These are phyloP conservation scores for Cnidoscolus chayamansa DNA, from an alignment of 441 rosid genomes.

Conservation along the genomic window DNA sequence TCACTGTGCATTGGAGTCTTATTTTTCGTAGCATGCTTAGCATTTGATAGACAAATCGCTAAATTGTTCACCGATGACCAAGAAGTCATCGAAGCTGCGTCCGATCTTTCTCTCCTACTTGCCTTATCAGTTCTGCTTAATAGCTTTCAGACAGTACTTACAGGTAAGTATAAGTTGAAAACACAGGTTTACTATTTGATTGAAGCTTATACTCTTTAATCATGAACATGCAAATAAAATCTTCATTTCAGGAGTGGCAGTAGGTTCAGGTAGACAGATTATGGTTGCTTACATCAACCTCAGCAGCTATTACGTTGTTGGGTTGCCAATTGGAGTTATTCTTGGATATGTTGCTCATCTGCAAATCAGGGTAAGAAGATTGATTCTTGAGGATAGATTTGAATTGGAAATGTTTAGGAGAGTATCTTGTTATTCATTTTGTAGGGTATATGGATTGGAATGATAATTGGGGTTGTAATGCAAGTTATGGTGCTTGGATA, in stretches of 20 bases:
- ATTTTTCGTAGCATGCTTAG: slow-evolving; percentile 40
- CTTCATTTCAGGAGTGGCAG: slow-evolving; percentile 44
- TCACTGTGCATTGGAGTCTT: slow-evolving; percentile 45
- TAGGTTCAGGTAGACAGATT: slow-evolving; percentile 68
- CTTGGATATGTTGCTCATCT: slow-evolving; percentile 42
- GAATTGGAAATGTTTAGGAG: too few species aligned
- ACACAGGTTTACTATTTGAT: too few species aligned
- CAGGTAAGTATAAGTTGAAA: slow-evolving; percentile 34
- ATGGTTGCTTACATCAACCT: slow-evolving; percentile 52
- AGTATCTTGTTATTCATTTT: too few species aligned
- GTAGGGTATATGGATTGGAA: slow-evolving; percentile 51
- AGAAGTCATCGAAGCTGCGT: slow-evolving; percentile 23
- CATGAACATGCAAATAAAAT: too few species aligned
- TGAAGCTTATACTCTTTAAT: too few species aligned
- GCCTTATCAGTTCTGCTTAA: slow-evolving; percentile 57
- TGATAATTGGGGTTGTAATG: slow-evolving; percentile 36
- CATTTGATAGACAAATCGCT: slow-evolving; percentile 41
- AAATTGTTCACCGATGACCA: not conserved
- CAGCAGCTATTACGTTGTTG: slow-evolving; percentile 50
- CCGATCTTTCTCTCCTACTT: slow-evolving; percentile 46
- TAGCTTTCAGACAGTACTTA: slow-evolving; percentile 52
- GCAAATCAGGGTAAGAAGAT: slow-evolving; percentile 39
- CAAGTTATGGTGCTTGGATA: slow-evolving; percentile 27
- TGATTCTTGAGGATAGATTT: too few species aligned
- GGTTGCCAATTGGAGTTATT: slow-evolving; percentile 49